These are phyloP conservation scores for Rhizopogon rudus DNA, from an alignment of 768 basidiomycete species.

Conservation along the genomic window DNA sequence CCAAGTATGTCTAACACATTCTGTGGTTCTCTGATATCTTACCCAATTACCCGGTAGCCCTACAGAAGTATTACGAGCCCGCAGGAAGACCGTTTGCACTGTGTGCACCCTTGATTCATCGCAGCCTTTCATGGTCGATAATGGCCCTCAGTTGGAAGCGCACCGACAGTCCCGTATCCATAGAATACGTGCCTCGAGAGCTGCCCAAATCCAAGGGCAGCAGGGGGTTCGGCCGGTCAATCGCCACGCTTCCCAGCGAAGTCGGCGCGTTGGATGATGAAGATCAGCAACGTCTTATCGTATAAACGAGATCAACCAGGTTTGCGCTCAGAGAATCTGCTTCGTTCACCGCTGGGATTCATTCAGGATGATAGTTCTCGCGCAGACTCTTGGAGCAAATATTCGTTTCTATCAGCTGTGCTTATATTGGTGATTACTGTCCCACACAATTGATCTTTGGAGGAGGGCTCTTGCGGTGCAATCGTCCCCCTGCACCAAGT, in stretches of 20 bases:
- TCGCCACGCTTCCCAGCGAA: background rate
- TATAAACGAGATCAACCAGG: background rate
- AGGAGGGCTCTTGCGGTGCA: background rate
- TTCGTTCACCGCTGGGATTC: background rate
- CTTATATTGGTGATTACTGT: background rate
- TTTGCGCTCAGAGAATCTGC: too few relatives aligned
- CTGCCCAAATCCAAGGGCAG: background rate
- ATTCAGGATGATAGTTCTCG: background rate
- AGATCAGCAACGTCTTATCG: background rate
- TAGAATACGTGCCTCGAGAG: conserved; percentile 37
- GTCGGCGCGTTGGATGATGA: background rate
- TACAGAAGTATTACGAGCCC: conserved; percentile 44
- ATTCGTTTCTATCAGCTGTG: background rate
- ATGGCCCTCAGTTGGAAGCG: conserved; percentile 44
- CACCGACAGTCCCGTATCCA: conserved; percentile 59
- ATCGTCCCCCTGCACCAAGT: background rate
- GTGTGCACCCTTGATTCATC: conserved; percentile 54
- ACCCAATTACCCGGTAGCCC: conserved; percentile 41
- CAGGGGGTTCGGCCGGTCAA: background rate
- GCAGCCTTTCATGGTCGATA: conserved; percentile 62
- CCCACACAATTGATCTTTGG: background rate
- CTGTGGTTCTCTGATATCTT: background rate
- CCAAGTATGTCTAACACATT: conserved; percentile 33
- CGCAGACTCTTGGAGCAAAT: background rate
- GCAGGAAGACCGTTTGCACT: conserved; percentile 54